Conservation (phyloP, 139 green algal genomes). For the Chlamydomonas sphaeroides region DNA sequence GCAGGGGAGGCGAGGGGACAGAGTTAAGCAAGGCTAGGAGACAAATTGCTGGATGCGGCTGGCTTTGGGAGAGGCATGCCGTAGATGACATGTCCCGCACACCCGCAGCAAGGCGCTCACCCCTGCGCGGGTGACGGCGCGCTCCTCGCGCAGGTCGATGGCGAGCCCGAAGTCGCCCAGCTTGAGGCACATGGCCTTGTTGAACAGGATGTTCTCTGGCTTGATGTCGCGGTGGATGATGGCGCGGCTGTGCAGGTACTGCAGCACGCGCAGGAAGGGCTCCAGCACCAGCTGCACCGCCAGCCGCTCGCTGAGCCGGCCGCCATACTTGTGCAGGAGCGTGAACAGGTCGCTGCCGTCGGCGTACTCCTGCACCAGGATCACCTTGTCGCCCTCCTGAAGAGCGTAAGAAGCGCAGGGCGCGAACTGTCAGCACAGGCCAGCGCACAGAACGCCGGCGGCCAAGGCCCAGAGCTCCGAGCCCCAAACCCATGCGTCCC, state of each 20-base stretch:
- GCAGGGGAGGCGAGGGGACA: not conserved
- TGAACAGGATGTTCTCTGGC: conserved; percentile 73
- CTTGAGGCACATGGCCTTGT: conserved; percentile 63
- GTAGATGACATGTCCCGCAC: too few relatives aligned
- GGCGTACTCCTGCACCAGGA: conserved; percentile 68
- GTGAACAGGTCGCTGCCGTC: conserved; percentile 68
- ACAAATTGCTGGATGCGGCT: too few relatives aligned
- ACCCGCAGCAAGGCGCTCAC: too few relatives aligned
- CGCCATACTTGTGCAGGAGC: conserved; percentile 68
- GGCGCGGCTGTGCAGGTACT: conserved; percentile 54
- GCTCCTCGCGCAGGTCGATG: conserved; percentile 68
- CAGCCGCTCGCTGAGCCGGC: conserved; percentile 62
- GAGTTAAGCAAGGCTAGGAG: too few relatives aligned
- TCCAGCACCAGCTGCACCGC: conserved; percentile 73
- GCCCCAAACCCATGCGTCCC: too few relatives aligned
- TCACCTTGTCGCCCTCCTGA: conserved; percentile 56
- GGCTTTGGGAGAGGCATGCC: too few relatives aligned
- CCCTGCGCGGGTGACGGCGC: conserved; percentile 71
- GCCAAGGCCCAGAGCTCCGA: too few relatives aligned
- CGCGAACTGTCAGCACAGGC: too few relatives aligned
- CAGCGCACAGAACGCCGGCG: too few relatives aligned
- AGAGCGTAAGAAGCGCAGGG: too few relatives aligned
- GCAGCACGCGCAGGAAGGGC: conserved; percentile 68
- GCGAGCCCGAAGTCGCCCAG: conserved; percentile 76
- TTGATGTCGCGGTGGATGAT: conserved; percentile 73